A percentile compares a stretch with the other conserved stretches of the same genome.
Evolutionary conservation across 306 rosid genomes (phyloP).

Genomic region (Astragalus glycyphyllos): DNA sequence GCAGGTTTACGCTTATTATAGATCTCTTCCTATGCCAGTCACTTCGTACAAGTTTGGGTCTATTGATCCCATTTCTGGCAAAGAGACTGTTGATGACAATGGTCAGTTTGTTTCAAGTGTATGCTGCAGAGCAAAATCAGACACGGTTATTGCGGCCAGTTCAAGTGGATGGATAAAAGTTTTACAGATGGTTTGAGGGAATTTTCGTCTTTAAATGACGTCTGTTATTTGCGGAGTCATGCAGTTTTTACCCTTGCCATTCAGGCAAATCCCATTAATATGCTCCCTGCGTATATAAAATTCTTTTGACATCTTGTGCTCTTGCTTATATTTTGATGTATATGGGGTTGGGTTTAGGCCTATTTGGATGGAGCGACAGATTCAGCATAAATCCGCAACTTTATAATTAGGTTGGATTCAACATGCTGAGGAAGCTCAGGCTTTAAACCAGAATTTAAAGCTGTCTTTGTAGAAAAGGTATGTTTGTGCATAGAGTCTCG

Average conservation of each 20-base stretch:
- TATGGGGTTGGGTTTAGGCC: neutral
- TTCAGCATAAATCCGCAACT: neutral
- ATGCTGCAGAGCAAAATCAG: conserved; percentile 87
- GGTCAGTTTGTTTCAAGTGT: conserved; percentile 88
- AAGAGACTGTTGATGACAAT: conserved; percentile 77
- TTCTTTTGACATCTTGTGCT: neutral
- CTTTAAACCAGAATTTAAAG: conserved; percentile 12
- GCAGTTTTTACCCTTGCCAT: neutral
- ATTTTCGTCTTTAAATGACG: conserved; percentile 27
- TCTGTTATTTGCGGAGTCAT: neutral
- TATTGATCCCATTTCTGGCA: conserved; percentile 76
- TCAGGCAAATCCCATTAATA: neutral
- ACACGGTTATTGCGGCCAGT: conserved; percentile 80
- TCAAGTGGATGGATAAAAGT: conserved; percentile 88
- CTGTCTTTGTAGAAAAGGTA: conserved; percentile 17
- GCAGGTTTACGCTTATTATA: conserved; percentile 80
- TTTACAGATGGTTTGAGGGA: conserved; percentile 65
- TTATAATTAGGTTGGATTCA: conserved; percentile 36
- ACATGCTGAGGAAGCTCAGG: conserved; percentile 25
- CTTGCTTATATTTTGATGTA: neutral
- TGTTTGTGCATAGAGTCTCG: neutral
- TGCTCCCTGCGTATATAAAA: neutral
- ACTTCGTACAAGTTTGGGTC: conserved; percentile 81
- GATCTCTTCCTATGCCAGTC: conserved; percentile 85
- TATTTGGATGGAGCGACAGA: neutral